Conservation (phyloP, 345 rosid species). For the Euphorbia tirucalli region DNA sequence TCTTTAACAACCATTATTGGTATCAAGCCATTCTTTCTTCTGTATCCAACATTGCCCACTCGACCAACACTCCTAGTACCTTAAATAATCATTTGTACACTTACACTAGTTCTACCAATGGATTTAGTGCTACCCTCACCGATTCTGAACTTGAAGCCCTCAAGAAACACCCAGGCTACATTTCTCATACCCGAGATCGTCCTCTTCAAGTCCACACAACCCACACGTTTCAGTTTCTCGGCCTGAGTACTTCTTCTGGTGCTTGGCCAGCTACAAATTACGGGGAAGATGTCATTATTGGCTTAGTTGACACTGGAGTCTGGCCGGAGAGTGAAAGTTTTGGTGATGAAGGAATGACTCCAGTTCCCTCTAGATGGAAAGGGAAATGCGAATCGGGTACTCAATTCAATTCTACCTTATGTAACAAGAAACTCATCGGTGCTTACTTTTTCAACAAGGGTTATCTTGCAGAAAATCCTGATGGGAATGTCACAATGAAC, state of each 20-base stretch:
- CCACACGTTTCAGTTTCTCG: conserved; percentile 36
- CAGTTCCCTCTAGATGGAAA: conserved; percentile 36
- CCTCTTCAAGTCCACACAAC: conserved; percentile 27
- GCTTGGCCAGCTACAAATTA: conserved; percentile 29
- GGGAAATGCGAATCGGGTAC: conserved; percentile 26
- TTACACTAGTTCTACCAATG: conserved; percentile 23
- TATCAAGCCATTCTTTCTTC: conserved; percentile 29
- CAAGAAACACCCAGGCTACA: conserved; percentile 16
- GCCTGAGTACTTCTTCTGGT: conserved; percentile 24
- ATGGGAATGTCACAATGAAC: conserved; percentile 15
- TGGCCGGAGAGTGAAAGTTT: conserved; percentile 49
- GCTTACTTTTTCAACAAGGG: conserved; percentile 37
- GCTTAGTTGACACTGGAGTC: conserved; percentile 39
- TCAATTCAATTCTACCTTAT: conserved; percentile 29
- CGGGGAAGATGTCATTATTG: conserved; percentile 35
- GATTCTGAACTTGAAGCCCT: conserved; percentile 24
- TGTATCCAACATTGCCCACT: conserved; percentile 7
- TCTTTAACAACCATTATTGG: conserved; percentile 35
- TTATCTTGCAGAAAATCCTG: conserved; percentile 27
- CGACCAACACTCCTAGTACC: neutral
- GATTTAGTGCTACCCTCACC: conserved; percentile 24
- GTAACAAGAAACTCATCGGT: conserved; percentile 45
- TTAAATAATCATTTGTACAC: conserved; percentile 22
- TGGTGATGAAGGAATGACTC: conserved; percentile 28
- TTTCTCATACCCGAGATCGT: conserved; percentile 26